phyloP scores from a whole-genome alignment of 2,329 filamentous ascomycete species.

The Fusarium sterilihyphosum region DNA sequence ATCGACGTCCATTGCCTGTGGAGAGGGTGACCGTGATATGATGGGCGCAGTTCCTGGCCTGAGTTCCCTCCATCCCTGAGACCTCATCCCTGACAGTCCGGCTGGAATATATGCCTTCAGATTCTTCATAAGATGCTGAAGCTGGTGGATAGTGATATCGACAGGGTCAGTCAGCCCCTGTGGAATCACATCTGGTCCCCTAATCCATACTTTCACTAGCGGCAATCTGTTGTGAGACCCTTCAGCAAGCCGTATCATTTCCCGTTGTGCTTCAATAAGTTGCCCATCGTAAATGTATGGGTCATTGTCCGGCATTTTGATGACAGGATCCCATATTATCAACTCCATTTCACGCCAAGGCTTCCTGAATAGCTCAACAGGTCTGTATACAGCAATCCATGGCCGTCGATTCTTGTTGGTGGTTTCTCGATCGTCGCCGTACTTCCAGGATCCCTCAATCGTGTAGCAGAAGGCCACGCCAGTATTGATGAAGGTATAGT shows the following conservation, averaged over 20 bases:
- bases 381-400: conserved; percentile 62
- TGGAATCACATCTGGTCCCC: conserved; percentile 45
- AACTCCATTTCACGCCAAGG: conserved; percentile 55
- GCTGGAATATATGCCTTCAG: conserved; percentile 51
- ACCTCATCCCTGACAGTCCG: conserved; percentile 37
- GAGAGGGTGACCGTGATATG: background rate
- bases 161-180: conserved; percentile 47
- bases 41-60: conserved; percentile 3
- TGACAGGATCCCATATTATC: conserved; percentile 63
- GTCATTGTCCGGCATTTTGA: conserved; percentile 38
- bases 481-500: conserved; percentile 30
- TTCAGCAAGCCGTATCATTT: conserved; percentile 53
- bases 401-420: conserved; percentile 51
- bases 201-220: conserved; percentile 58
- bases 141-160: conserved; percentile 54
- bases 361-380: conserved; percentile 49
- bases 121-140: conserved; percentile 48
- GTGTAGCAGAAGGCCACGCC: conserved; percentile 61
- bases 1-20: conserved; percentile 37
- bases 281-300: conserved; percentile 44
- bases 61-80: conserved; percentile 53
- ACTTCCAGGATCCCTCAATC: conserved; percentile 51
- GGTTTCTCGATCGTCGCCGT: conserved; percentile 23
- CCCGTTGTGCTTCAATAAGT: conserved; percentile 58
- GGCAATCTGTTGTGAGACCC: conserved; percentile 35